phyloP scores from a whole-genome alignment of 164 flowering plant species.

The Protea cynaroides region DNA sequence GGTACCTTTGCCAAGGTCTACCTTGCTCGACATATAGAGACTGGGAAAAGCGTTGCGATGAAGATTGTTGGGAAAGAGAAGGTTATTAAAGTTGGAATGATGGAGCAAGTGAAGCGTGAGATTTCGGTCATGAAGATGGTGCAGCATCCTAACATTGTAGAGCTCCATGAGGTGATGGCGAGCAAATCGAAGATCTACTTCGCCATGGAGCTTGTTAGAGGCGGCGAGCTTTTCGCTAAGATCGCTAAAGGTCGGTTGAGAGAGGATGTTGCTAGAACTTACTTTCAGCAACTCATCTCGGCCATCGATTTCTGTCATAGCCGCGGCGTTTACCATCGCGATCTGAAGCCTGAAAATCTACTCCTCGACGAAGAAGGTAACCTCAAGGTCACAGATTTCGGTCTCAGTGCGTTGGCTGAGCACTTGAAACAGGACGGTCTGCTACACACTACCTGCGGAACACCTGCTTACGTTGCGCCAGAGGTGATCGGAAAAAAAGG shows the following conservation, averaged over 20 bases:
- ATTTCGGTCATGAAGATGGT: conserved; percentile 58
- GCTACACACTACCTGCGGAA: conserved; percentile 54
- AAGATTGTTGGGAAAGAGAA: conserved; percentile 51
- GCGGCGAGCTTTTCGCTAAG: conserved; percentile 52
- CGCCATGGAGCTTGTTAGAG: conserved; percentile 52
- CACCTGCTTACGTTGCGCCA: conserved; percentile 61
- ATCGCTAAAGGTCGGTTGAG: conserved; percentile 36
- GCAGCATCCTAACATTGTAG: conserved; percentile 48
- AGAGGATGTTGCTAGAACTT: conserved; percentile 42
- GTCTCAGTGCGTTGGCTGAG: conserved; percentile 45
- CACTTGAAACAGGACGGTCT: conserved; percentile 47
- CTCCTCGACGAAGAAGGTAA: conserved; percentile 43
- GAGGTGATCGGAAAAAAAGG: conserved; percentile 51
- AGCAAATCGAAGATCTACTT: conserved; percentile 52
- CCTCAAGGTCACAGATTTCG: conserved; percentile 49
- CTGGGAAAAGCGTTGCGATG: conserved; percentile 49
- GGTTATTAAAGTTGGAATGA: conserved; percentile 49
- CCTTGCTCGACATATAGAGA: conserved; percentile 34
- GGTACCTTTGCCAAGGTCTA: conserved; percentile 49
- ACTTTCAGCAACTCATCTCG: conserved; percentile 52
- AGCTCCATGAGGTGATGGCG: conserved; percentile 52
- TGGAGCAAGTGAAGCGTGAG: conserved; percentile 56
- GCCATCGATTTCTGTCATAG: conserved; percentile 58
- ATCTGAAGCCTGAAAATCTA: conserved; percentile 49
- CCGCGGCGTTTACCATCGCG: conserved; percentile 53